Evolutionary conservation across 176 grass and related monocot species (phyloP).

Genomic region (Coix lacrymajobi): DNA sequence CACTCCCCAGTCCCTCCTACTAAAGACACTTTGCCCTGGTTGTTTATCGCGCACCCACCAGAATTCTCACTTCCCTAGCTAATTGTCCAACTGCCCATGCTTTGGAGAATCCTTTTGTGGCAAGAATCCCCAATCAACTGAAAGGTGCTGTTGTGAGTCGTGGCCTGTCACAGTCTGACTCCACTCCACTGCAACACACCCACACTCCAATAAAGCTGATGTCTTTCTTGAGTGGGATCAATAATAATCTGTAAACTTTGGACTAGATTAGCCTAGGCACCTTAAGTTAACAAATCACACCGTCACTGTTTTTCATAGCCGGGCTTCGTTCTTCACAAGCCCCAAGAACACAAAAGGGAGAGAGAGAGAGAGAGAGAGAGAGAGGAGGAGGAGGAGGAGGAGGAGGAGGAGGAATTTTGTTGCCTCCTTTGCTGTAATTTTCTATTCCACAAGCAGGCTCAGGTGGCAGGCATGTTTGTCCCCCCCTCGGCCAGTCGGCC

Average conservation of each 20-base stretch:
- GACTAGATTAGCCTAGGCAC: conserved; percentile 29
- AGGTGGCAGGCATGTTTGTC: conserved; percentile 97
- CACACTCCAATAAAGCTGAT: conserved; percentile 36
- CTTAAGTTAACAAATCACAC: conserved; percentile 29
- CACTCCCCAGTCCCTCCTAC: background rate
- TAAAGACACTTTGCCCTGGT: conserved; percentile 45
- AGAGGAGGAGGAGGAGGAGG: background rate
- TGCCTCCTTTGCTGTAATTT: conserved; percentile 35
- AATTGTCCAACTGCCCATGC: conserved; percentile 55
- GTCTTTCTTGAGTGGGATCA: conserved; percentile 35
- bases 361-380: background rate
- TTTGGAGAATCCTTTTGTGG: conserved; percentile 53
- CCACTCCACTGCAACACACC: conserved; percentile 10
- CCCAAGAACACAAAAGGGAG: conserved; percentile 17
- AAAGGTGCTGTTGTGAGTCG: conserved; percentile 21
- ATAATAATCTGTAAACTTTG: conserved; percentile 29
- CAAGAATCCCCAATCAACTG: conserved; percentile 32
- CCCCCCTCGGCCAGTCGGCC: conserved; percentile 21
- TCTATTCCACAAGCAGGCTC: conserved; percentile 47
- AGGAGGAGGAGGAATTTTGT: conserved; percentile 18
- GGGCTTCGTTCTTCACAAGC: background rate
- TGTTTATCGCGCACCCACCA: conserved; percentile 29
- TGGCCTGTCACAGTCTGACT: conserved; percentile 16
- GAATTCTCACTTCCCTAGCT: conserved; percentile 43
- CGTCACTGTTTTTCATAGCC: conserved; percentile 30